Percentiles rank a stretch among this genome's conserved stretches.
phyloP scores from a whole-genome alignment of 306 rosid genomes.

The Trichosanthes truncata region DNA sequence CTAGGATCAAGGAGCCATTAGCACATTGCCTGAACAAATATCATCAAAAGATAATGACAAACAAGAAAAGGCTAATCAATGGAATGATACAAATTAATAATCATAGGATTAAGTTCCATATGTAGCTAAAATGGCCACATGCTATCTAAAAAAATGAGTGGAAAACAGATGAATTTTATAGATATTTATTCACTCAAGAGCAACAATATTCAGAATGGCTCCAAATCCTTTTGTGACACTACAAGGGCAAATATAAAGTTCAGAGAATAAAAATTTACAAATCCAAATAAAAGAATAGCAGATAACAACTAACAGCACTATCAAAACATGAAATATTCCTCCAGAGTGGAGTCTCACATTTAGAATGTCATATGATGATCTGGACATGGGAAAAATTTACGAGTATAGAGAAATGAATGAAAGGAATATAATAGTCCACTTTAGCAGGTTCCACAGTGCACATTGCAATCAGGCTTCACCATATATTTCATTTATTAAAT shows the following conservation, averaged over 20 bases:
- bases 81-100: not conserved
- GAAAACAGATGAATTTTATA: not conserved
- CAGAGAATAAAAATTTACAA: not conserved
- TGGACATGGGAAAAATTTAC: not conserved
- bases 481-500: not conserved
- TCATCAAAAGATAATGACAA: not conserved
- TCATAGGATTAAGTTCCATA: not conserved
- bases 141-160: not conserved
- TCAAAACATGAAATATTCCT: not conserved
- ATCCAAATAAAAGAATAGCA: not conserved
- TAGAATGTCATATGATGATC: not conserved
- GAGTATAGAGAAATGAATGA: not conserved
- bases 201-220: not conserved
- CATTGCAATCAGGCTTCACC: not conserved
- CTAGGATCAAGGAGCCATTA: not conserved
- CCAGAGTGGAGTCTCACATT: not conserved
- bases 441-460: not conserved
- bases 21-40: not conserved
- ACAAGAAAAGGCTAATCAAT: not conserved
- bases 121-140: not conserved
- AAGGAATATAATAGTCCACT: not conserved
- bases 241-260: not conserved
- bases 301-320: not conserved
- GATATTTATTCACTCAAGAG: not conserved
- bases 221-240: not conserved